Conservation (phyloP, 352 stramenopile species). For the Globisporangium uncinulatum region DNA sequence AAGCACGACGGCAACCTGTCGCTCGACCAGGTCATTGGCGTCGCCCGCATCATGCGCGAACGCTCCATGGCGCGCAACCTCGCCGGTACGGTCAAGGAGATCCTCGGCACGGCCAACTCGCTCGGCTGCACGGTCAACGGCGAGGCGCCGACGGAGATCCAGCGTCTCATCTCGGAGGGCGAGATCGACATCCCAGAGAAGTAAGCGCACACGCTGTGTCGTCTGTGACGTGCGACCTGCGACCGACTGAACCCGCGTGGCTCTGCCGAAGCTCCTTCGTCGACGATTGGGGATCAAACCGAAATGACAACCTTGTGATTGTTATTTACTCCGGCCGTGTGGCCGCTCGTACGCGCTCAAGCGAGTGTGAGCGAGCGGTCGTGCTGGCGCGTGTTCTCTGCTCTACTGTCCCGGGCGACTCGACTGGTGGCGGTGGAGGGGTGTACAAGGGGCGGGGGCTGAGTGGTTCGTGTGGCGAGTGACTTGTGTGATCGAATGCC, state of each 20-base stretch:
- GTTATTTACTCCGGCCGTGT: slow-evolving; percentile 4
- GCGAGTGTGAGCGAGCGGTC: not conserved
- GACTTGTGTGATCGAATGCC: too few species aligned
- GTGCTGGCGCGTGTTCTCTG: slow-evolving; percentile 2
- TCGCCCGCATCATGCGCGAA: slow-evolving; percentile 97
- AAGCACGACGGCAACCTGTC: slow-evolving; percentile 99
- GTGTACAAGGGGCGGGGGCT: too few species aligned
- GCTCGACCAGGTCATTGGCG: slow-evolving; percentile 98
- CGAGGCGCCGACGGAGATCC: slow-evolving; percentile 95
- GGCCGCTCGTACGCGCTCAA: not conserved
- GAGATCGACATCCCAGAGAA: slow-evolving; percentile 97
- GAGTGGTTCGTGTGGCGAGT: too few species aligned
- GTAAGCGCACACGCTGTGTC: slow-evolving; percentile 44
- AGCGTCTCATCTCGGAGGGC: slow-evolving; percentile 94
- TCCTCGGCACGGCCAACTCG: slow-evolving; percentile 97
- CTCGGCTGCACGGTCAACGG: slow-evolving; percentile 99
- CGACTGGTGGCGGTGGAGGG: too few species aligned
- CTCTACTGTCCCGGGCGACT: too few species aligned
- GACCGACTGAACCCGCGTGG: slow-evolving; percentile 4
- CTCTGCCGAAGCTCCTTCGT: slow-evolving; percentile 5
- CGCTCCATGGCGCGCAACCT: slow-evolving; percentile 97
- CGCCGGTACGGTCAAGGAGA: slow-evolving; percentile 98
- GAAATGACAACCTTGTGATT: slow-evolving; percentile 12
- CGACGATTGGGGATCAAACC: slow-evolving; percentile 11
- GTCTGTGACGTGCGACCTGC: not conserved